phyloP scores from a whole-genome alignment of 805 yeast genomes.

The Myxozyma melibiosi region DNA sequence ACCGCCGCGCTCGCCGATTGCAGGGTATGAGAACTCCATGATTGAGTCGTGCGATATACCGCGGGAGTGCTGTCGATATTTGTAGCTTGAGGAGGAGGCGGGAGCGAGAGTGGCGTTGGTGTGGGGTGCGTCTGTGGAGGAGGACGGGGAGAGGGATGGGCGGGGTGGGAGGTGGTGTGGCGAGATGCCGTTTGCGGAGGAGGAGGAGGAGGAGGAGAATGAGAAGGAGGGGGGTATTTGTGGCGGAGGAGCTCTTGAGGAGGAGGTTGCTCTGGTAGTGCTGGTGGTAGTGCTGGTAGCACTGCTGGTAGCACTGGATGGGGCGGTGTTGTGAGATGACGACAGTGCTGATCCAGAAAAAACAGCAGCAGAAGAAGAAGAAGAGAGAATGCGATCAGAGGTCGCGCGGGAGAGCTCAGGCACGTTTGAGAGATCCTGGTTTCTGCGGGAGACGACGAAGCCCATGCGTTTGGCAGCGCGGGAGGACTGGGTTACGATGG shows the following conservation, averaged over 20 bases:
- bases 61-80: constrained; percentile 32
- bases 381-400: neutral
- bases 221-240: constrained; percentile 6
- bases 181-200: constrained; percentile 10
- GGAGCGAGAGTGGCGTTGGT: neutral
- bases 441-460: constrained; percentile 31
- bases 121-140: neutral
- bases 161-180: constrained; percentile 1
- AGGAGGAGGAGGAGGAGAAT: constrained; percentile 5
- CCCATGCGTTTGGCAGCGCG: constrained; percentile 37
- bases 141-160: neutral
- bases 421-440: constrained; percentile 30
- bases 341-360: neutral
- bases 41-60: constrained; percentile 36
- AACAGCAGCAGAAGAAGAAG: neutral
- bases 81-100: constrained; percentile 5
- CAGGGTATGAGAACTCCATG: constrained; percentile 17
- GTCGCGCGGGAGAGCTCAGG: neutral
- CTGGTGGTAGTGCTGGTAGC: too few relatives aligned
- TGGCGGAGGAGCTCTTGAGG: constrained; percentile 17
- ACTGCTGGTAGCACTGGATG: too few relatives aligned
- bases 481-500: constrained; percentile 17
- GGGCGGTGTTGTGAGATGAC: too few relatives aligned
- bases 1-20: constrained; percentile 1
- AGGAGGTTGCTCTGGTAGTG: too few relatives aligned